These are phyloP conservation scores for Kalmusia sp. DNA, from an alignment of 2,329 filamentous ascomycete genomes.

Conservation along the genomic window DNA sequence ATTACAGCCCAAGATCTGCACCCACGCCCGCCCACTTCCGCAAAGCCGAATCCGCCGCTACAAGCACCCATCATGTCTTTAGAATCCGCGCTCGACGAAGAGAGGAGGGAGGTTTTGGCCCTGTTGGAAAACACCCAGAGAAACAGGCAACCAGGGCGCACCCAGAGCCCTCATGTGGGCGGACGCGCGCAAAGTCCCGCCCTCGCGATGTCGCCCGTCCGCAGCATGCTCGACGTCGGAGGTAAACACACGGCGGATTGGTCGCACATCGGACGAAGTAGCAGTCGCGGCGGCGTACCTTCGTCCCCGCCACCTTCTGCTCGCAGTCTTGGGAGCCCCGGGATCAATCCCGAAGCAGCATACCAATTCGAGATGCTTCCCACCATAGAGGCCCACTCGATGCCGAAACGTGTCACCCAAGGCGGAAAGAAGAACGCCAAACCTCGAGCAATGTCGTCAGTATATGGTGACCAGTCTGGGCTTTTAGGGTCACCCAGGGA, in stretches of 20 bases:
- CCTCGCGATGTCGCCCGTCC: slow-evolving; percentile 63
- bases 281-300: slow-evolving; percentile 42
- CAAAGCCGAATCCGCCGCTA: slow-evolving; percentile 10
- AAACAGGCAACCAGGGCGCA: slow-evolving; percentile 27
- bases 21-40: neutral
- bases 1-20: neutral
- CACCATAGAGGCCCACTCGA: slow-evolving; percentile 51
- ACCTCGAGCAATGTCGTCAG: slow-evolving; percentile 55
- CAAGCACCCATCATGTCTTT: slow-evolving; percentile 66
- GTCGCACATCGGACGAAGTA: slow-evolving; percentile 40
- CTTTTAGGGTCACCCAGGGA: slow-evolving; percentile 27
- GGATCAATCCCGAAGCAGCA: slow-evolving; percentile 47
- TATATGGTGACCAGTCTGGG: slow-evolving; percentile 40
- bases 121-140: slow-evolving; percentile 62
- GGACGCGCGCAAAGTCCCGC: slow-evolving; percentile 64
- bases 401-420: slow-evolving; percentile 53
- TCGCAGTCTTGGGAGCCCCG: slow-evolving; percentile 22
- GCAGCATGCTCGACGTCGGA: slow-evolving; percentile 64
- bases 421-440: slow-evolving; percentile 49
- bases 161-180: slow-evolving; percentile 34
- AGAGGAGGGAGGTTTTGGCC: slow-evolving; percentile 75
- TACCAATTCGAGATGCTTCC: slow-evolving; percentile 56
- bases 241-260: slow-evolving; percentile 42
- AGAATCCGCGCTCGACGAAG: slow-evolving; percentile 78
- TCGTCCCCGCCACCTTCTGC: slow-evolving; percentile 35